Evolutionary conservation across 106 monocot genomes (phyloP), one percentile per base, ranked within the genome.

Genomic region (Acorus calamus): DNA sequence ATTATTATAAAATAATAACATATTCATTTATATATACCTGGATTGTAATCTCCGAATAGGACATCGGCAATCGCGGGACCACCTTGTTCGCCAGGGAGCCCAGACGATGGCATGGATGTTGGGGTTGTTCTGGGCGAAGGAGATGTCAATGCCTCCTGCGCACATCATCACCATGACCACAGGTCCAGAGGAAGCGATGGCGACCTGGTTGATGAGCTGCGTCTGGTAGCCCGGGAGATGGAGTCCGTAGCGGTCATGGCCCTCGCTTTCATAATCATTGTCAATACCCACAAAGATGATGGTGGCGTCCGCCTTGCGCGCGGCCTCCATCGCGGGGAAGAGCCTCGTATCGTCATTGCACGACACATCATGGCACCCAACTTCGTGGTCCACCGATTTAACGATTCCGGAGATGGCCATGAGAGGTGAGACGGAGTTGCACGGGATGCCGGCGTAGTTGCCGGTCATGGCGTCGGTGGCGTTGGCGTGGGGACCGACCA

Each of bases 11-110:
- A n/a, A n/a, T n/a, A n/a, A n/a, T n/a, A n/a, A n/a, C n/a, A n/a
- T n/a, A n/a, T n/a, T n/a, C n/a, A n/a, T n/a, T n/a, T n/a, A n/a
- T n/a, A n/a, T n/a, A n/a, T 55, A 81, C 80, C 69, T 56, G 81
- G 81, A 49, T 81, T 81, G 48, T 69, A 56, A 4, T 9, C 44
- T 1, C 81, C 81, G 48, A 68, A 81, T 46, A 81, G 52, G 3
- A 81, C 60, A 7, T 81, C 69, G 45, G 81, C 73, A 9, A 81
- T 77, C 62, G 81, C 81, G n/a, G n/a, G 64, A 6, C 77, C 77
- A 6, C 81, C 81, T 62, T 77, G 68, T 9, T 54, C 69, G 9
- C 81, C 81, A 2, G 81, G 78, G 44, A 60, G 45, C 60, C 60
- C 60, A 60, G 44, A 60, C 10, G 8, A 60, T 60, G 12, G 74